Evolutionary conservation across 768 basidiomycete species (phyloP), one percentile per base, ranked within the genome.

Genomic region (Hygrocybe punicea): DNA sequence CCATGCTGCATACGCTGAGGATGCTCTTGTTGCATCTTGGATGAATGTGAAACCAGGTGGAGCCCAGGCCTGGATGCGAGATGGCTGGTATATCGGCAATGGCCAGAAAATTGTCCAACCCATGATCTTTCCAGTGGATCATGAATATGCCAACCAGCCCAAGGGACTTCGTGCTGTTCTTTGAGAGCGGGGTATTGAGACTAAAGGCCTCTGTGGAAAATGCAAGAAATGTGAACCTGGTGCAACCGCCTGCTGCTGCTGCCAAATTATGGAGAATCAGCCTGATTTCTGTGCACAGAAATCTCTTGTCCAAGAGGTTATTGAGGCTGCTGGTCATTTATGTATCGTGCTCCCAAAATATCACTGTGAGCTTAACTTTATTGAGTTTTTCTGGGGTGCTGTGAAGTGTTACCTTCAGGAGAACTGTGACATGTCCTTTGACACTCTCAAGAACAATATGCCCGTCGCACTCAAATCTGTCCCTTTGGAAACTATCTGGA

Each of bases 41-140:
- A 76, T 78, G 72, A 76, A 78, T 62, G 6, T 71, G 9, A 62
- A 61, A 1, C 73, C 75, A 17, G 73, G 74, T 21, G 75, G 76
- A 2, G 73, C 74, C 53, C 78, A 79, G 52, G 65, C 72, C 2
- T 44, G 37, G 1, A 60, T 77, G 56, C 66, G 63, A 4, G 58
- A 66, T 66, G 70, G 72, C 0, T 77, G 70, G 71, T 72, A 64
- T 48, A 57, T 63, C 2, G n/a, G 55, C 6, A 25, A 69, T 59
- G 67, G 68, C 34, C 34, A 49, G 14, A 65, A 59, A 48, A 50
- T 72, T 44, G 57, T 39, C 0, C 75, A 76, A 60, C 34, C 54
- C 9, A 77, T 78, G 72, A 56, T 69, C 6, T 78, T 74, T 58
- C 69, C 69, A 33, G 47, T 58, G 4, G 55, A 73, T 59, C 73